Percentiles rank a stretch among this genome's conserved stretches.
Conservation (phyloP, 2,329 filamentous ascomycete species). For the Neurospora sp. region DNA sequence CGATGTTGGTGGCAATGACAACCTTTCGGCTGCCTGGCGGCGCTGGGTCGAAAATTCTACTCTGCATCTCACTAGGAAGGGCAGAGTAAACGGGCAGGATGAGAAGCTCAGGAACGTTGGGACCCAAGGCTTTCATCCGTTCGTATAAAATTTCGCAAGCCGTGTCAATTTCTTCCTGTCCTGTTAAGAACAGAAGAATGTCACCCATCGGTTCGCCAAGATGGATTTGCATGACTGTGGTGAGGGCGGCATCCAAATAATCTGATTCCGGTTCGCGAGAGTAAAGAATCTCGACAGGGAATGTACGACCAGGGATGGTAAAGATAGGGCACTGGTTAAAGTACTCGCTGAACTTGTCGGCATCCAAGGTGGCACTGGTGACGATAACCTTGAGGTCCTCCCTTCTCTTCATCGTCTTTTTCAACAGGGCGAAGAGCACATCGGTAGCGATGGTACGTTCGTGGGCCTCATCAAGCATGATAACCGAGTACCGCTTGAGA, state of each 20-base stretch:
- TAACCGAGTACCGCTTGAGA: conserved; percentile 81
- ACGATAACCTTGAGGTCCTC: conserved; percentile 91
- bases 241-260: conserved; percentile 87
- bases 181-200: conserved; percentile 92
- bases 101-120: conserved; percentile 80
- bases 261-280: conserved; percentile 91
- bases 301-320: conserved; percentile 89
- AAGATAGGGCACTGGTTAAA: conserved; percentile 96
- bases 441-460: conserved; percentile 94
- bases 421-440: conserved; percentile 85
- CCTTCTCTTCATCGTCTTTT: conserved; percentile 80
- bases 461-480: conserved; percentile 98
- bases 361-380: conserved; percentile 90
- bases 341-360: conserved; percentile 94
- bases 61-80: conserved; percentile 87
- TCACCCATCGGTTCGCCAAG: conserved; percentile 85
- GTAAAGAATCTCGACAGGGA: conserved; percentile 92
- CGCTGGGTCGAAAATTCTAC: conserved; percentile 86
- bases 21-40: conserved; percentile 81
- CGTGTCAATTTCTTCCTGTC: conserved; percentile 96
- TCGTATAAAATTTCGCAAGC: conserved; percentile 87
- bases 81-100: conserved; percentile 96
- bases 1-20: conserved; percentile 96
- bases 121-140: conserved; percentile 89
- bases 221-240: conserved; percentile 97